phyloP scores from a whole-genome alignment of 768 basidiomycete genomes.

The Leccinum disarticulatum region DNA sequence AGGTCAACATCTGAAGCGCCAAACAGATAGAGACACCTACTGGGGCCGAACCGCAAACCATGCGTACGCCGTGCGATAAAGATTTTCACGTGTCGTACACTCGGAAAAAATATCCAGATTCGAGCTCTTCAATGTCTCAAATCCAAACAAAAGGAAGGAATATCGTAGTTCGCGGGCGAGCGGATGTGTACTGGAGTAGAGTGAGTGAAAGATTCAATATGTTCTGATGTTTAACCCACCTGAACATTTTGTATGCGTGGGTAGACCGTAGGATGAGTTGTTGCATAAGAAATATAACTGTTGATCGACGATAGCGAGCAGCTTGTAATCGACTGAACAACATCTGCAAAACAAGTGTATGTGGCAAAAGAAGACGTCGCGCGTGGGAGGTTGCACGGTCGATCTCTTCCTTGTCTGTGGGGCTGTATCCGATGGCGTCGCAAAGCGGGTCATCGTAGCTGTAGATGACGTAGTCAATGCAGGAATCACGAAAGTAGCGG shows the following conservation, averaged over 20 bases:
- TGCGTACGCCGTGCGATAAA: constrained; percentile 80
- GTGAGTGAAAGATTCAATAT: neutral
- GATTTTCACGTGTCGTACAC: constrained; percentile 63
- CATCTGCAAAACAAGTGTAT: constrained; percentile 82
- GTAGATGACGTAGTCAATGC: constrained; percentile 11
- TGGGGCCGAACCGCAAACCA: constrained; percentile 96
- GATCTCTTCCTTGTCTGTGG: constrained; percentile 83
- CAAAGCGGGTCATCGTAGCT: constrained; percentile 90
- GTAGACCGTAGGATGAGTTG: constrained; percentile 83
- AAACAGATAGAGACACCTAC: constrained; percentile 47
- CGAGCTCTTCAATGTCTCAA: constrained; percentile 88
- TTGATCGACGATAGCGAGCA: constrained; percentile 82
- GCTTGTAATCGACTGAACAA: constrained; percentile 91
- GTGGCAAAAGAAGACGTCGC: constrained; percentile 75
- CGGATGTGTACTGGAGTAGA: constrained; percentile 72
- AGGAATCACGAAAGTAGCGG: neutral
- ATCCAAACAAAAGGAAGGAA: constrained; percentile 88
- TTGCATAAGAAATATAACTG: constrained; percentile 83
- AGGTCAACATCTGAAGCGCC: constrained; percentile 1
- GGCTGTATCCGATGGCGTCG: constrained; percentile 82
- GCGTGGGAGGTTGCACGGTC: constrained; percentile 71
- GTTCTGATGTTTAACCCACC: constrained; percentile 44
- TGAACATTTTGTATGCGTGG: constrained; percentile 65
- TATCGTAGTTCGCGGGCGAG: constrained; percentile 89
- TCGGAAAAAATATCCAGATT: constrained; percentile 83